Evolutionary conservation across 306 rosid species (phyloP).

Genomic region (Hippophae gyantsensis): DNA sequence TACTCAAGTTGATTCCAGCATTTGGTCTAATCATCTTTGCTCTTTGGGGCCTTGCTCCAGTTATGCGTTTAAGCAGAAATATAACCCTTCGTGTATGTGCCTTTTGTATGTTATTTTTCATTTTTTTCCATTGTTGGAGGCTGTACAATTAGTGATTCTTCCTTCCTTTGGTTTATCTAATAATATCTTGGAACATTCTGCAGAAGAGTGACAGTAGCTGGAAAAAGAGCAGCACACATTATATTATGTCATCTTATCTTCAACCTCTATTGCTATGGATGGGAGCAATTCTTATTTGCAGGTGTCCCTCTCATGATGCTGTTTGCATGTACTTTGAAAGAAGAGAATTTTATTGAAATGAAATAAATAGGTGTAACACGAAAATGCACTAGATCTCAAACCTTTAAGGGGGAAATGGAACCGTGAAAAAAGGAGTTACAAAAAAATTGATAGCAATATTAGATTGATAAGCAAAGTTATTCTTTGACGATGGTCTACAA

Average conservation of each 20-base stretch:
- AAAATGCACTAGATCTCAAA: background rate
- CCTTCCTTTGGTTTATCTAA: background rate
- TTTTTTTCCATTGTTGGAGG: constrained; percentile 13
- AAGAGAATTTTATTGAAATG: background rate
- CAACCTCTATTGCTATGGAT: constrained; percentile 78
- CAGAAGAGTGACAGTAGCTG: constrained; percentile 72
- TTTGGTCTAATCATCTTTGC: constrained; percentile 57
- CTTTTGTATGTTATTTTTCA: constrained; percentile 8
- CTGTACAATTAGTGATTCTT: background rate
- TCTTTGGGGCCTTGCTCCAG: constrained; percentile 76
- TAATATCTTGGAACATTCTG: constrained; percentile 17
- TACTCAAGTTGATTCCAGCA: constrained; percentile 58
- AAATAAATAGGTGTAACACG: background rate
- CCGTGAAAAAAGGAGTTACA: background rate
- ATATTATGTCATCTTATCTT: constrained; percentile 56
- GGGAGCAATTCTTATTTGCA: constrained; percentile 85
- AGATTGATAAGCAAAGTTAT: too few relatives aligned
- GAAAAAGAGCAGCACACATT: constrained; percentile 68
- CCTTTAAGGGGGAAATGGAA: background rate
- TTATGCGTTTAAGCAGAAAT: constrained; percentile 51
- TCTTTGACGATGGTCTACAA: too few relatives aligned
- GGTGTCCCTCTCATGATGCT: constrained; percentile 32
- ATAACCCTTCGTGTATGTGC: constrained; percentile 43
- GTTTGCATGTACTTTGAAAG: background rate
- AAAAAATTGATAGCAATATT: too few relatives aligned